Conservation (phyloP, 306 rosid genomes). For the Quercus mongolica region DNA sequence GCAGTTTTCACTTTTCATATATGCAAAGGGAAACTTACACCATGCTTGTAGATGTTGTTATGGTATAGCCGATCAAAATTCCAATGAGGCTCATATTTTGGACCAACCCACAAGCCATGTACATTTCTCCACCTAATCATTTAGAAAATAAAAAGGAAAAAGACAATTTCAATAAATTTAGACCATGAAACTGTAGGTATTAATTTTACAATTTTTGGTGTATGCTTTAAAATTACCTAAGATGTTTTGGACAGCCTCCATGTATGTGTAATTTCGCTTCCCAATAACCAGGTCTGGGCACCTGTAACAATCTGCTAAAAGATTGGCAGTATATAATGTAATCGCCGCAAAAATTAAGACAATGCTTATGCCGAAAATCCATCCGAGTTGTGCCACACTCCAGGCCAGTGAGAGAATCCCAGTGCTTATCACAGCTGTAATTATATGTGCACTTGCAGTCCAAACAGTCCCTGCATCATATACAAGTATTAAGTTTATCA, state of each 20-base stretch:
- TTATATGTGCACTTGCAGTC: slow-evolving; percentile 40
- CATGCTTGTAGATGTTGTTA: slow-evolving; percentile 33
- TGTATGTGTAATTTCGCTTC: slow-evolving; percentile 36
- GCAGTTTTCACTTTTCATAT: too few species aligned
- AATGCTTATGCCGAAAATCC: slow-evolving; percentile 18
- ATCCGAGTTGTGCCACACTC: slow-evolving; percentile 40
- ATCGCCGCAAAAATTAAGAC: slow-evolving; percentile 21
- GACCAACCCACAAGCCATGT: slow-evolving; percentile 20
- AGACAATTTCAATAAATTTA: neutral
- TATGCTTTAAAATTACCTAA: slow-evolving; percentile 19
- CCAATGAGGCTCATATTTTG: slow-evolving; percentile 28
- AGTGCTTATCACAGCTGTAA: slow-evolving; percentile 36
- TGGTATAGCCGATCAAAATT: slow-evolving; percentile 27
- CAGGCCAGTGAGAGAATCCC: slow-evolving; percentile 39
- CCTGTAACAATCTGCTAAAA: slow-evolving; percentile 45
- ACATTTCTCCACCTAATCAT: slow-evolving; percentile 30
- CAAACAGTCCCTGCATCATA: slow-evolving; percentile 29
- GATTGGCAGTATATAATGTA: slow-evolving; percentile 33
- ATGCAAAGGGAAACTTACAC: slow-evolving; percentile 26
- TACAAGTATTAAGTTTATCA: too few species aligned
- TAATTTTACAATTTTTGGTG: too few species aligned
- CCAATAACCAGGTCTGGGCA: slow-evolving; percentile 27
- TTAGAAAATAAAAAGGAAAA: neutral
- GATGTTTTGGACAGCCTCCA: slow-evolving; percentile 34
- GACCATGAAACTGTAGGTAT: too few species aligned